phyloP scores from a whole-genome alignment of 352 stramenopile species.

The Globisporangium canariense region DNA sequence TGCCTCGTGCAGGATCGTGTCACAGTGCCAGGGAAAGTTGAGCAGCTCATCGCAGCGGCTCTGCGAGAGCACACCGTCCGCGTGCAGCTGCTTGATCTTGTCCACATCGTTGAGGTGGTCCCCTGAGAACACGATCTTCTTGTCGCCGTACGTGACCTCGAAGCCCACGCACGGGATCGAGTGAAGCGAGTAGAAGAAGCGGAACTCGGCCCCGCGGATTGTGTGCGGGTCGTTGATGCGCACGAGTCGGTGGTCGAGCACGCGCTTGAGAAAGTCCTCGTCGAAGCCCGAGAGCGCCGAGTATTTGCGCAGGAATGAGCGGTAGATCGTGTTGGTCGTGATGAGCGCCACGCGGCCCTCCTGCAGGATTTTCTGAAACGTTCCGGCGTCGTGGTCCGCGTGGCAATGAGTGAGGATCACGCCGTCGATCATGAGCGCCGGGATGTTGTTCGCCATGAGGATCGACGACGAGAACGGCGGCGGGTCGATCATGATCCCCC shows the following conservation, averaged over 20 bases:
- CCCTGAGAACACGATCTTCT: constrained; percentile 95
- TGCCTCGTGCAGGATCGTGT: constrained; percentile 93
- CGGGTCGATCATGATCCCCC: constrained; percentile 97
- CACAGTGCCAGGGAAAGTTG: constrained; percentile 92
- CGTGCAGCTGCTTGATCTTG: constrained; percentile 74
- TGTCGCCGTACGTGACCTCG: constrained; percentile 90
- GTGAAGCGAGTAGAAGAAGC: constrained; percentile 96
- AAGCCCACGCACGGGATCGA: constrained; percentile 96
- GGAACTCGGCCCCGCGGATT: constrained; percentile 93
- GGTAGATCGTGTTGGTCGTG: constrained; percentile 96
- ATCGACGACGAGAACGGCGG: constrained; percentile 90
- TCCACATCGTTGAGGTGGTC: constrained; percentile 96
- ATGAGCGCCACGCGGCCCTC: constrained; percentile 93
- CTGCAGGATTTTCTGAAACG: constrained; percentile 96
- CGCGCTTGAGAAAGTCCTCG: constrained; percentile 87
- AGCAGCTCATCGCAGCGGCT: constrained; percentile 88
- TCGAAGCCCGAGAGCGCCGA: constrained; percentile 91
- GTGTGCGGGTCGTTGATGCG: constrained; percentile 93
- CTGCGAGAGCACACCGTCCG: constrained; percentile 85
- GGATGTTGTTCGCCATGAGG: constrained; percentile 83
- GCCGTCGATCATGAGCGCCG: constrained; percentile 92
- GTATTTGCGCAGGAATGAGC: constrained; percentile 96
- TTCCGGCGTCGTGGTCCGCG: constrained; percentile 95
- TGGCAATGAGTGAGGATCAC: constrained; percentile 97
- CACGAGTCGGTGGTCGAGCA: constrained; percentile 88